Evolutionary conservation across 1,284 basidiomycete genomes (phyloP).

Genomic region (Boletus albobrunnescens): DNA sequence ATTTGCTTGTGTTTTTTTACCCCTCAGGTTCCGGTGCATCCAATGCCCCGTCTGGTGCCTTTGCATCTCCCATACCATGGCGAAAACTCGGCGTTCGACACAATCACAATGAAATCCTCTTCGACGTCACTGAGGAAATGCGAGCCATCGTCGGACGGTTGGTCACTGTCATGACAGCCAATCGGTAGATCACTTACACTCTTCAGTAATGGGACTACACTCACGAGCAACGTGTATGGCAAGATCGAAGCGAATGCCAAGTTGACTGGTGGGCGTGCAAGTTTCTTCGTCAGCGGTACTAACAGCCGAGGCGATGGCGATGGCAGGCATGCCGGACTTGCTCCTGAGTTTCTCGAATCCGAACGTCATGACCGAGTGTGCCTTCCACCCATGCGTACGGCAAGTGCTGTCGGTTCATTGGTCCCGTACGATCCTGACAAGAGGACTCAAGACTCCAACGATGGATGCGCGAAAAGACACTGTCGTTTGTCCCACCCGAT

Average conservation of each 20-base stretch:
- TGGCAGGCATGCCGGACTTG: slow-evolving; percentile 84
- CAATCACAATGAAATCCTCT: slow-evolving; percentile 90
- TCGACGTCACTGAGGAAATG: slow-evolving; percentile 86
- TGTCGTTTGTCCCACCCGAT: slow-evolving; percentile 95
- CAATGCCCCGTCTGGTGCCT: slow-evolving; percentile 56
- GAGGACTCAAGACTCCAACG: slow-evolving; percentile 56
- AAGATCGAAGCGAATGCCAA: slow-evolving; percentile 78
- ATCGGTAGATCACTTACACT: neutral
- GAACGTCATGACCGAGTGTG: slow-evolving; percentile 69
- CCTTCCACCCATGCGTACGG: slow-evolving; percentile 92
- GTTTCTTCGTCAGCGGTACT: neutral
- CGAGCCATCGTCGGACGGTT: slow-evolving; percentile 82
- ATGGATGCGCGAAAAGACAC: slow-evolving; percentile 73
- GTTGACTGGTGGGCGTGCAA: slow-evolving; percentile 58
- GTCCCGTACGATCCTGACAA: slow-evolving; percentile 7
- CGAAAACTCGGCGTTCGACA: slow-evolving; percentile 82
- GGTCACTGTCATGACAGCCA: slow-evolving; percentile 21
- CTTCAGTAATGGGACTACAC: slow-evolving; percentile 68
- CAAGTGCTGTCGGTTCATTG: slow-evolving; percentile 35
- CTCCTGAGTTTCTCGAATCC: slow-evolving; percentile 78
- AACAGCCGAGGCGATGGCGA: neutral
- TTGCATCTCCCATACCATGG: slow-evolving; percentile 94
- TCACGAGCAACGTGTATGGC: slow-evolving; percentile 76
- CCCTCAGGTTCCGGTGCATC: slow-evolving; percentile 38
- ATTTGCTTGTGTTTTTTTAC: slow-evolving; percentile 29